Evolutionary conservation across 805 yeast species (phyloP).

Genomic region (Kluyveromyces siamensis): DNA sequence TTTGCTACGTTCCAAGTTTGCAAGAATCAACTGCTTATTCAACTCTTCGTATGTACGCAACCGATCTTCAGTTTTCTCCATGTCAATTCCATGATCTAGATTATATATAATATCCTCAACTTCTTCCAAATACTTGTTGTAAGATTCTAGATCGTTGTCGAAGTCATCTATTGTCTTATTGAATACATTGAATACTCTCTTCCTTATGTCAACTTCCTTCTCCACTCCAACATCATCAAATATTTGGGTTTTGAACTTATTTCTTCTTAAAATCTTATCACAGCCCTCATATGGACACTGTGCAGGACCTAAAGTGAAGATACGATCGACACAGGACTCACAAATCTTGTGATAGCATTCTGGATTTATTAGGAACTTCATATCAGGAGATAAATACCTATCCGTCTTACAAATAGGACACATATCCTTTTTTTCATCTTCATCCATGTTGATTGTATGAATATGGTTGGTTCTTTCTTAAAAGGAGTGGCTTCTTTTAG

Average conservation of each 20-base stretch:
- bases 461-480: not conserved
- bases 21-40: slow-evolving; percentile 66
- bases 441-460: slow-evolving; percentile 22
- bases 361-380: slow-evolving; percentile 86
- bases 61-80: slow-evolving; percentile 57
- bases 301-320: slow-evolving; percentile 90
- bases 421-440: slow-evolving; percentile 60
- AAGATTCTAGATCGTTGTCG: slow-evolving; percentile 41
- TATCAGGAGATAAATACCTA: slow-evolving; percentile 84
- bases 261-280: slow-evolving; percentile 76
- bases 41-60: slow-evolving; percentile 60
- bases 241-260: slow-evolving; percentile 82
- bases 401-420: slow-evolving; percentile 98
- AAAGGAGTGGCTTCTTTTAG: not conserved
- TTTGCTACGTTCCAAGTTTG: slow-evolving; percentile 64
- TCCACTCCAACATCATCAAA: slow-evolving; percentile 89
- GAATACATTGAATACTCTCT: slow-evolving; percentile 64
- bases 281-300: slow-evolving; percentile 94
- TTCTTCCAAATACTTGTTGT: slow-evolving; percentile 72
- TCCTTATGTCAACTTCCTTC: slow-evolving; percentile 84
- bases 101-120: slow-evolving; percentile 77
- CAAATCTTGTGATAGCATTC: slow-evolving; percentile 98
- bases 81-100: slow-evolving; percentile 59
- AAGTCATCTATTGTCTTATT: slow-evolving; percentile 78
- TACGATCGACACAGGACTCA: slow-evolving; percentile 92